These are phyloP conservation scores for Patellifolia procumbens DNA, from an alignment of 179 eudicot genomes.

Conservation along the genomic window DNA sequence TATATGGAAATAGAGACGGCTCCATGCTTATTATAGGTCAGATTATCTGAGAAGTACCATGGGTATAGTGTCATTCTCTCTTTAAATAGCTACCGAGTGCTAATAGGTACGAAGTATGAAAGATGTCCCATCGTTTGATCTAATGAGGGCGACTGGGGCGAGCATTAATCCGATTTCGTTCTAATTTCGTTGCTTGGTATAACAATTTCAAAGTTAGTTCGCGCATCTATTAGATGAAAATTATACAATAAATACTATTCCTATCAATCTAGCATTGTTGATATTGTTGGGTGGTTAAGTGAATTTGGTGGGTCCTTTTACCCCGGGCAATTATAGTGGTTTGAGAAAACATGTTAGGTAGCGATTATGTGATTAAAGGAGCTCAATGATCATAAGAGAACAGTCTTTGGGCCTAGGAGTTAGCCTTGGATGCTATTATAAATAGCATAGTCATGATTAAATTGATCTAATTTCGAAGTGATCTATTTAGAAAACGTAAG, in stretches of 20 bases:
- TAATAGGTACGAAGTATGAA: too few species aligned
- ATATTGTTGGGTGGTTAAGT: neutral
- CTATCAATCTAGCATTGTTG: neutral
- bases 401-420: neutral
- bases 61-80: too few species aligned
- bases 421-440: conserved; percentile 1
- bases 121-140: too few species aligned
- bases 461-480: neutral
- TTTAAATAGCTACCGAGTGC: too few species aligned
- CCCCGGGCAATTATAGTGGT: neutral
- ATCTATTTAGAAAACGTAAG: neutral
- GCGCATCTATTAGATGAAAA: neutral
- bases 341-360: conserved; percentile 10
- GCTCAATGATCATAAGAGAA: neutral
- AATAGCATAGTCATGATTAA: neutral
- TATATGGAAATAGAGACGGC: neutral
- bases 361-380: conserved; percentile 4
- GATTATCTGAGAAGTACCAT: neutral
- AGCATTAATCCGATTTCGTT: neutral
- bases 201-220: too few species aligned
- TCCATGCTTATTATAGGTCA: neutral
- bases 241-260: neutral
- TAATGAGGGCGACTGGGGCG: too few species aligned
- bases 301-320: conserved; percentile 5
- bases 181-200: too few species aligned